Conservation (phyloP, 768 basidiomycete genomes). For the Agaricus subrufescens region DNA sequence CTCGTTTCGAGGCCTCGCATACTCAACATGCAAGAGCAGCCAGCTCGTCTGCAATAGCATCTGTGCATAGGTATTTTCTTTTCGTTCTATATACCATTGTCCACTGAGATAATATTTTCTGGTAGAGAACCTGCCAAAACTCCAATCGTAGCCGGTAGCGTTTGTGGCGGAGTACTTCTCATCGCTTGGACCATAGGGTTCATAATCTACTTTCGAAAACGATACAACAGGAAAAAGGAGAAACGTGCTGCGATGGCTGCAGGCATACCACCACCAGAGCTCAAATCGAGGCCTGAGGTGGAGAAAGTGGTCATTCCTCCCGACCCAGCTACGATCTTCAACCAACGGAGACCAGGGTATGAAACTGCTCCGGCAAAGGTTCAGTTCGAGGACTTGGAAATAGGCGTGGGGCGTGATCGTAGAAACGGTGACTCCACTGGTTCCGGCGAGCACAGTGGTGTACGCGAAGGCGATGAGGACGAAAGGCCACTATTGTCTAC, state of each 20-base stretch:
- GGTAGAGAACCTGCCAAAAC: slow-evolving; percentile 51
- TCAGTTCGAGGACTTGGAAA: not conserved
- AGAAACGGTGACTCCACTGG: not conserved
- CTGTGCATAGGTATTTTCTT: slow-evolving; percentile 32
- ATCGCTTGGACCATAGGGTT: slow-evolving; percentile 54
- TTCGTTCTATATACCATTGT: not conserved
- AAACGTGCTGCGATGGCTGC: slow-evolving; percentile 41
- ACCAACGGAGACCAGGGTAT: slow-evolving; percentile 36
- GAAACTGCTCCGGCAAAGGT: not conserved
- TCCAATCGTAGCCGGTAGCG: slow-evolving; percentile 55
- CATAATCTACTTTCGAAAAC: slow-evolving; percentile 51
- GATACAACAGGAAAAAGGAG: slow-evolving; percentile 41
- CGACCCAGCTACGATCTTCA: slow-evolving; percentile 62
- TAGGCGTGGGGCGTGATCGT: not conserved
- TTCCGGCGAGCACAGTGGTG: not conserved
- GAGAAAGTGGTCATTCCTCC: slow-evolving; percentile 56
- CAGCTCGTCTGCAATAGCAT: slow-evolving; percentile 33
- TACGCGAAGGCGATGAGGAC: not conserved
- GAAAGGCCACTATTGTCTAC: not conserved
- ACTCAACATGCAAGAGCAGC: slow-evolving; percentile 18
- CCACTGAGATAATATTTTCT: not conserved
- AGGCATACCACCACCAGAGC: slow-evolving; percentile 31
- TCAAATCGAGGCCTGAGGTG: slow-evolving; percentile 29
- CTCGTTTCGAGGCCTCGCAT: slow-evolving; percentile 5
- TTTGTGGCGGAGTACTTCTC: slow-evolving; percentile 49